phyloP scores from a whole-genome alignment of 805 yeast species.

The Cyberlindnera americana region DNA sequence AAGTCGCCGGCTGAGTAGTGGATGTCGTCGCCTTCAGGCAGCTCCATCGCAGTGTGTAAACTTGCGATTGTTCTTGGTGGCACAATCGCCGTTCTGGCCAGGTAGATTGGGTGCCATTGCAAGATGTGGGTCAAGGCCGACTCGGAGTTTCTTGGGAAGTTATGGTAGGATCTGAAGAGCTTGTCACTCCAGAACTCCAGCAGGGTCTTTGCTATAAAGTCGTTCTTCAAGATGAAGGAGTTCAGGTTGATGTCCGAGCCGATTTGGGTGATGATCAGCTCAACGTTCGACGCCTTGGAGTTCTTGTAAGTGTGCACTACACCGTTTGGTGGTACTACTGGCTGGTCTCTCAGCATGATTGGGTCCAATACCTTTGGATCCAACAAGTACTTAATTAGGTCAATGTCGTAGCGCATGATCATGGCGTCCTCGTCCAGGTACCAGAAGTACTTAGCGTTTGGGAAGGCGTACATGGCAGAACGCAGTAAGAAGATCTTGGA shows the following conservation, averaged over 20 bases:
- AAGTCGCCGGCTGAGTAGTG: slow-evolving; percentile 65
- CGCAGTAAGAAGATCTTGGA: slow-evolving; percentile 59
- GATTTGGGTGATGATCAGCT: slow-evolving; percentile 68
- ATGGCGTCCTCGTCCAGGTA: slow-evolving; percentile 75
- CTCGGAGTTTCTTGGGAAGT: slow-evolving; percentile 55
- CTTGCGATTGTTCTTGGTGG: slow-evolving; percentile 58
- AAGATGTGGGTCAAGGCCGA: slow-evolving; percentile 80
- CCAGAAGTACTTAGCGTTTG: slow-evolving; percentile 89
- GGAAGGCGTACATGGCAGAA: slow-evolving; percentile 93
- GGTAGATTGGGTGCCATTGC: slow-evolving; percentile 90
- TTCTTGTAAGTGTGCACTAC: slow-evolving; percentile 65
- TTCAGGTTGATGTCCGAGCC: slow-evolving; percentile 58
- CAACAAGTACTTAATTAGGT: slow-evolving; percentile 57
- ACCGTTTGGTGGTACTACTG: slow-evolving; percentile 68
- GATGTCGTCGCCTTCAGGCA: slow-evolving; percentile 40
- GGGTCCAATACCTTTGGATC: slow-evolving; percentile 58
- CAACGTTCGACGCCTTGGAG: slow-evolving; percentile 49
- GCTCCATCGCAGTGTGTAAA: slow-evolving; percentile 35
- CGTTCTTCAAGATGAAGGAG: slow-evolving; percentile 67
- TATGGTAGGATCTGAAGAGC: slow-evolving; percentile 58
- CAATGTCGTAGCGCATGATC: slow-evolving; percentile 66
- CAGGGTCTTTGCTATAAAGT: slow-evolving; percentile 58
- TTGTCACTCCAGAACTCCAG: slow-evolving; percentile 81
- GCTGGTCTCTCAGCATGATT: slow-evolving; percentile 63
- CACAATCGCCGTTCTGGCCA: slow-evolving; percentile 70